Evolutionary conservation across 768 basidiomycete genomes (phyloP).

Genomic region (Chalciporus sphaerocephalus): DNA sequence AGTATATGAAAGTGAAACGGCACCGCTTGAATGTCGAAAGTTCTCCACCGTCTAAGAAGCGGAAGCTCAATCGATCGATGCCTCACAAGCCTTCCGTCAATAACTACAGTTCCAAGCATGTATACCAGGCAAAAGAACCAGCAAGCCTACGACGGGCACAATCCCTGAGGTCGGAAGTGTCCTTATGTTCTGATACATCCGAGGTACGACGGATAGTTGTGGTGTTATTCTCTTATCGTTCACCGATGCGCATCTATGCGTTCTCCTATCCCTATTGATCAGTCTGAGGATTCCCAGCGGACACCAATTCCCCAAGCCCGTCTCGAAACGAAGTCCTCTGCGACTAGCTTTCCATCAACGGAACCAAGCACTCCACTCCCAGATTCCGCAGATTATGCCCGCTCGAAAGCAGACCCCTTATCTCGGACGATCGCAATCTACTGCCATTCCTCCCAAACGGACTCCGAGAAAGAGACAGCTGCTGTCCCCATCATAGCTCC

Average conservation of each 20-base stretch:
- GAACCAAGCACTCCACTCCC: conserved; percentile 26
- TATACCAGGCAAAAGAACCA: conserved; percentile 29
- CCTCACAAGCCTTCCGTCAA: conserved; percentile 1
- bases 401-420: conserved; percentile 23
- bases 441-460: neutral
- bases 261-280: neutral
- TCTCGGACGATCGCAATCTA: conserved; percentile 17
- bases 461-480: conserved; percentile 8
- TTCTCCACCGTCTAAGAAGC: conserved; percentile 13
- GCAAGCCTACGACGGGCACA: conserved; percentile 41
- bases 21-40: conserved; percentile 3
- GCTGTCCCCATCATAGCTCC: conserved; percentile 54
- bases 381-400: conserved; percentile 16
- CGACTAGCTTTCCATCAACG: conserved; percentile 16
- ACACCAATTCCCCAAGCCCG: neutral
- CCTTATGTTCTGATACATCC: conserved; percentile 9
- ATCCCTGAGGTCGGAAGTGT: conserved; percentile 33
- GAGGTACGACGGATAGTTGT: conserved; percentile 6
- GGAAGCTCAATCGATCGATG: conserved; percentile 8
- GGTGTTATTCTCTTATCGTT: neutral
- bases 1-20: conserved; percentile 12
- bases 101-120: neutral
- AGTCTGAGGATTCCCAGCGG: conserved; percentile 14
- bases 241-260: conserved; percentile 9
- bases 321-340: neutral